Base-by-base conservation (phyloP, 106 monocot species). In the Posidonia australis region DNA sequence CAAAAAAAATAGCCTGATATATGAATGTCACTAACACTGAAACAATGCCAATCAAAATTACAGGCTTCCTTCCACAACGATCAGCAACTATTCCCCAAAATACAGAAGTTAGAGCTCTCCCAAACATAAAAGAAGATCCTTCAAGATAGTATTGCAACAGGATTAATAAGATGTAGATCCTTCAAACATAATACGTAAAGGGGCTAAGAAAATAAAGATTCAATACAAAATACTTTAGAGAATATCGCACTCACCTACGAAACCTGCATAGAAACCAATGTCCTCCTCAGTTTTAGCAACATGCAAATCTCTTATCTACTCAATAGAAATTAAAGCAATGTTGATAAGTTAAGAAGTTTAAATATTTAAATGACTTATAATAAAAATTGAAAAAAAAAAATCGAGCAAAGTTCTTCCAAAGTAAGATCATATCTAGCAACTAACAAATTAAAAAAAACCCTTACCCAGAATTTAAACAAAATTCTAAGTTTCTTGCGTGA, bases 81-180 rank as follows among this genome's bases (percentile, higher is more conserved):
- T 93, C 93, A 54, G 93, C 85, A 46, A 86, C 57, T 28, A 86
- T 51, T 63, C 93, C 88, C 93, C 88, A 93, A 29, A 80, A 46
- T 17, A 82, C 51, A 27, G 92, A 85, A 57, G 85, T 93, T 51
- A 93, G 69, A 47, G 83, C 77, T 83, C 92, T 88, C 41, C 92
- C 92, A 66, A 77, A 30, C 92, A 93, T 93, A 76, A 81, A 93
- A 46, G 88, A 75, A 81, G 88, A 76, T 42, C 92, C 88, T 93
- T 66, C 45, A 72, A 57, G 2, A 36, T 4, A 2, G 7, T 36
- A 36, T 7, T 36, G 2, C 36, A 36, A 4, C 5, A 36, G 36
- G 36, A 36, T 36, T 36, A 36, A 7, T 36, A 36, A 44, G 44
- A 29, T 1, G 52, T 20, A 67, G 1, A 31, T n/a, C 13, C 88